phyloP scores from a whole-genome alignment of 257 asterid species.

The Ehretia macrophylla region DNA sequence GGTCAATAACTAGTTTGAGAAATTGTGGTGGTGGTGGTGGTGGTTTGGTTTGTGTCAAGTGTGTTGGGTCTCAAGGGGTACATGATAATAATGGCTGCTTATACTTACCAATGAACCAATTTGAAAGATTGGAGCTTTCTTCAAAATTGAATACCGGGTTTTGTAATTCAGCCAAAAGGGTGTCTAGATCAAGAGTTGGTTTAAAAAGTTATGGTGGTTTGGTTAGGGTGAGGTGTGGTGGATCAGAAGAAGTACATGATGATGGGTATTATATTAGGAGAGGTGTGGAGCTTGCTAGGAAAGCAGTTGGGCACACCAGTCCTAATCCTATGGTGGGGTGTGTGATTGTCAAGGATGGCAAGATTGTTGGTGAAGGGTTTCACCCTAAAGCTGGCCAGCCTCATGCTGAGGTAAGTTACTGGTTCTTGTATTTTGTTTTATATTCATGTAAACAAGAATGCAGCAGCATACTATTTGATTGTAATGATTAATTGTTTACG shows the following conservation, averaged over 20 bases:
- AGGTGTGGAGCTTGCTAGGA: conserved; percentile 81
- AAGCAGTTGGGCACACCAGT: conserved; percentile 74
- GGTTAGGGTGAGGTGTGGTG: conserved; percentile 36
- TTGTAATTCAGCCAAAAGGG: conserved; percentile 35
- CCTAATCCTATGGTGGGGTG: conserved; percentile 99
- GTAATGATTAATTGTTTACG: no score
- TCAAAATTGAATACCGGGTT: conserved; percentile 30
- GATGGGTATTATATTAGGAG: conserved; percentile 76
- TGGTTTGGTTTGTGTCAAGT: conserved; percentile 28
- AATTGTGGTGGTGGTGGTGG: conserved; percentile 10
- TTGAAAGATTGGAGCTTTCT: conserved; percentile 15
- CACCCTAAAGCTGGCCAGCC: conserved; percentile 99
- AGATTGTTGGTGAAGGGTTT: conserved; percentile 85
- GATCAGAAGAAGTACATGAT: conserved; percentile 23
- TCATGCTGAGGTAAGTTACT: conserved; percentile 76
- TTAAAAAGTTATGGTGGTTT: conserved; percentile 25
- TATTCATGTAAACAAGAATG: conserved; percentile 5
- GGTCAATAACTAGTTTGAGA: conserved; percentile 25
- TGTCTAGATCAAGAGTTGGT: conserved; percentile 23
- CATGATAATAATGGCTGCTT: no score
- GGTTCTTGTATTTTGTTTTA: not conserved
- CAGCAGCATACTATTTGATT: no score
- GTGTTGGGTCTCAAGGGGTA: conserved; percentile 24
- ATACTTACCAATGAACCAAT: conserved; percentile 14
- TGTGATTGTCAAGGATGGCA: conserved; percentile 76